Conservation (phyloP, 345 rosid species). For the Physaria fendleri region DNA sequence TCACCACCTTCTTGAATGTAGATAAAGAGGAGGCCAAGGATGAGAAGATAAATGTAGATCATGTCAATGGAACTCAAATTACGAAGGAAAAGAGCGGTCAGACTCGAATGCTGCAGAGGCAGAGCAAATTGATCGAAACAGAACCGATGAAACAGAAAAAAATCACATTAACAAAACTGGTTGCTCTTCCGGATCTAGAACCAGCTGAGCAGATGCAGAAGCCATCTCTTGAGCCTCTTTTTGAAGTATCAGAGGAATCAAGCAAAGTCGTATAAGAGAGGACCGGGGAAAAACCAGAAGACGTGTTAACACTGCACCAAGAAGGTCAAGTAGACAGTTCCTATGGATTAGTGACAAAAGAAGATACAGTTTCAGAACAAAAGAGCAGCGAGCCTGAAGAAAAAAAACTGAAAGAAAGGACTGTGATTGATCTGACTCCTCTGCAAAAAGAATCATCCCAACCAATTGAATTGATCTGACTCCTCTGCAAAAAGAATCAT, state of each 20-base stretch:
- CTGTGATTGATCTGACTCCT: no score
- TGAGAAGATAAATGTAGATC: neutral
- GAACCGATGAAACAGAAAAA: neutral
- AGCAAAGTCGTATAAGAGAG: conserved; percentile 8
- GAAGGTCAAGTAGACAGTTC: no score
- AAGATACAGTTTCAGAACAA: no score
- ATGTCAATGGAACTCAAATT: neutral
- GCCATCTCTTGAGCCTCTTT: conserved; percentile 2
- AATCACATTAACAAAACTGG: neutral
- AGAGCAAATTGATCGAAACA: conserved; percentile 7
- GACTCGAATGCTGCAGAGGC: neutral
- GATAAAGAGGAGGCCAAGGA: conserved; percentile 13
- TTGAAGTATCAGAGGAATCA: conserved; percentile 27
- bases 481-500: conserved; percentile 7
- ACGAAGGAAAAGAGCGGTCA: conserved; percentile 7
- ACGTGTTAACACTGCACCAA: neutral
- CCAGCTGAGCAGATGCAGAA: conserved; percentile 6
- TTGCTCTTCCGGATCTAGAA: neutral
- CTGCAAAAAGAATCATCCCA: neutral
- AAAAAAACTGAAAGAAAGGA: no score
- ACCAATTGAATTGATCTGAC: no score
- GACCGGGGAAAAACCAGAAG: neutral
- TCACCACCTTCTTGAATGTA: no score
- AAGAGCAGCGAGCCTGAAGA: no score
- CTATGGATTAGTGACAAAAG: no score